Evolutionary conservation across 2,329 filamentous ascomycete genomes (phyloP), one percentile per base, ranked within the genome.

Genomic region (Claviceps paspali): DNA sequence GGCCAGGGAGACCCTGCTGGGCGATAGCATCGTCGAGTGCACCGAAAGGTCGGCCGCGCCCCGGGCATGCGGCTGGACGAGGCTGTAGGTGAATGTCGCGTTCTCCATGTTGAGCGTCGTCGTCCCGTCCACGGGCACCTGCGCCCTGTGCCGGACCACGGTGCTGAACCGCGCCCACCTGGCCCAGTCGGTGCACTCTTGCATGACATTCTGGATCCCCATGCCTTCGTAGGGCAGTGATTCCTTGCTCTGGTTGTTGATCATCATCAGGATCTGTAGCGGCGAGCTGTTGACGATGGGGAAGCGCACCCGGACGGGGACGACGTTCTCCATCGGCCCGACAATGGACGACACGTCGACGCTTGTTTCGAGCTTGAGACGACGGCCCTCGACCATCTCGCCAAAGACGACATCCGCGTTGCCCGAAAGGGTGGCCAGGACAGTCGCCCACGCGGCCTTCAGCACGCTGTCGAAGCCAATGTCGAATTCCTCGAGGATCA

Each of bases 401-500:
- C 71, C 73, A 39, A 76, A 76, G 3, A 74, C 59, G 6, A 76
- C 61, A 29, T 76, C 72, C 5, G 61, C 53, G 0, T 51, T 56
- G 0, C 59, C 63, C 0, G 67, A 64, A 8, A 73, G 51, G 18
- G 61, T 66, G 0, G 68, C 65, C 6, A 77, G 59, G 0, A 68
- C 62, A 41, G 70, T 62, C 1, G 69, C 65, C 70, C 73, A 77
- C 0, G 70, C 70, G 0, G 68, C 64, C 48, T 73, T 73, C 24
- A 76, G 56, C 3, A 76, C 60, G 0, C 67, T 64, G 40, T 70
- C 65, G 27, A 68, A 67, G 0, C 60, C 57, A 40, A 71, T 59
- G 7, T 61, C 63, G 3, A 67, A 52, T 26, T 60, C 61, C 6
- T 57, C 46, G 4, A 67, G 48, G 29, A 37, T 26, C 5, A 17